Evolutionary conservation across 352 stramenopile genomes (phyloP).

Genomic region (Vaucheria bursata): DNA sequence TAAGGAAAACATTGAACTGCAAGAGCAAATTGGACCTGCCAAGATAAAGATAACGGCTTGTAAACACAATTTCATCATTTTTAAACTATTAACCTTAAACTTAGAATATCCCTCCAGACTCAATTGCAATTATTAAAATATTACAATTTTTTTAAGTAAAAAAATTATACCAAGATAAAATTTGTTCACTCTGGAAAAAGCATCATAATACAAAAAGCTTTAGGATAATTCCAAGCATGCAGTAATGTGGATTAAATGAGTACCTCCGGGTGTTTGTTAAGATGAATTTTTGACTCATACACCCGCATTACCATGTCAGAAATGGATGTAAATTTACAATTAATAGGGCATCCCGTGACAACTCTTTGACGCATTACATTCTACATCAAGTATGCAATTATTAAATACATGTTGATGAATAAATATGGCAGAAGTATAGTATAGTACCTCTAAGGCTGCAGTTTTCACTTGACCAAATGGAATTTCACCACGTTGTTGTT

Average conservation of each 20-base stretch:
- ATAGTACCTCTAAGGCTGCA: background rate
- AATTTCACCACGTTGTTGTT: background rate
- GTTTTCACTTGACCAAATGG: background rate
- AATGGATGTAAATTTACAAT: constrained; percentile 75
- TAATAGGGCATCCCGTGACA: constrained; percentile 67
- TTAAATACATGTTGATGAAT: background rate
- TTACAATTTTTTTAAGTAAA: background rate
- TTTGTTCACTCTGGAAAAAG: background rate
- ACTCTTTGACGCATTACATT: constrained; percentile 31
- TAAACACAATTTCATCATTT: background rate
- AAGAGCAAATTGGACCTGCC: constrained; percentile 73
- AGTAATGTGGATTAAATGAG: background rate
- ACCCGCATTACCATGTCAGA: constrained; percentile 64
- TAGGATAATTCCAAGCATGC: background rate
- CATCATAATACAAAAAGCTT: background rate
- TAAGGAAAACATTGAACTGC: constrained; percentile 71
- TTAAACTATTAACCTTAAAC: background rate
- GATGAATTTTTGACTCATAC: constrained; percentile 77
- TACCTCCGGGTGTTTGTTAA: constrained; percentile 60
- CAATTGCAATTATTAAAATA: background rate
- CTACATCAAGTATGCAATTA: constrained; percentile 10
- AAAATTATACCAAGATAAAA: background rate
- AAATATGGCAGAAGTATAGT: background rate
- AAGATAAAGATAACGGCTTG: background rate
- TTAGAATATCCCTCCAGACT: background rate